phyloP scores from a whole-genome alignment of 23 red algal genomes.

The Gracilaria vermiculophylla region DNA sequence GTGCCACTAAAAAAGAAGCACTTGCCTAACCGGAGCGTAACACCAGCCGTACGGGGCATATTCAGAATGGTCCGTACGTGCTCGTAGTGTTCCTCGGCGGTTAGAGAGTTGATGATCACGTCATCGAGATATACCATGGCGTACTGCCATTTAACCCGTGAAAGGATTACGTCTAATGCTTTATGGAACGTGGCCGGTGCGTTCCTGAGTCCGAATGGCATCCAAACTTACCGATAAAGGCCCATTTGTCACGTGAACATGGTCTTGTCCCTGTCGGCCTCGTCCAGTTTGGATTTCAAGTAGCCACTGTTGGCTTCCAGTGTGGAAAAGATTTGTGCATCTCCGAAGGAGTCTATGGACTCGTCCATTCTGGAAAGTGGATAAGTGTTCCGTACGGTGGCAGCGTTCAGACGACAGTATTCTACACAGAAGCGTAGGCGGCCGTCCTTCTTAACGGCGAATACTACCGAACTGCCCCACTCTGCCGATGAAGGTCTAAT shows the following conservation, averaged over 20 bases:
- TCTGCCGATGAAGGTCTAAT: conserved; percentile 13
- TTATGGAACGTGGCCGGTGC: neutral
- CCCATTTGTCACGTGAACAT: neutral
- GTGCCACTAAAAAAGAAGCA: neutral
- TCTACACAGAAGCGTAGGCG: conserved; percentile 22
- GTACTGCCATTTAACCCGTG: neutral
- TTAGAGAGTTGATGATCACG: neutral
- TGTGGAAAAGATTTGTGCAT: conserved; percentile 6
- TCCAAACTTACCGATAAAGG: neutral
- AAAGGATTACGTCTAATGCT: neutral
- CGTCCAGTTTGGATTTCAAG: neutral
- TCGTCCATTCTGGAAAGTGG: conserved; percentile 30
- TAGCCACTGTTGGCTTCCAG: conserved; percentile 8
- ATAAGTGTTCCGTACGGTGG: neutral
- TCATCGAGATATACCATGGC: neutral
- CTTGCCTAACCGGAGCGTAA: neutral
- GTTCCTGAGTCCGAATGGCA: neutral
- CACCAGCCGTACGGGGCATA: neutral
- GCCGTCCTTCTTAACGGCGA: conserved; percentile 21
- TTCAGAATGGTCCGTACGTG: neutral
- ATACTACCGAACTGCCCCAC: neutral
- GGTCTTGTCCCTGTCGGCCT: neutral
- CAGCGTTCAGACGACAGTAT: conserved; percentile 6
- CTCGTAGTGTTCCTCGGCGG: neutral
- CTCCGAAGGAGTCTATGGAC: conserved; percentile 15